These are phyloP conservation scores for Vararia minispora DNA, from an alignment of 768 basidiomycete genomes.

Conservation along the genomic window DNA sequence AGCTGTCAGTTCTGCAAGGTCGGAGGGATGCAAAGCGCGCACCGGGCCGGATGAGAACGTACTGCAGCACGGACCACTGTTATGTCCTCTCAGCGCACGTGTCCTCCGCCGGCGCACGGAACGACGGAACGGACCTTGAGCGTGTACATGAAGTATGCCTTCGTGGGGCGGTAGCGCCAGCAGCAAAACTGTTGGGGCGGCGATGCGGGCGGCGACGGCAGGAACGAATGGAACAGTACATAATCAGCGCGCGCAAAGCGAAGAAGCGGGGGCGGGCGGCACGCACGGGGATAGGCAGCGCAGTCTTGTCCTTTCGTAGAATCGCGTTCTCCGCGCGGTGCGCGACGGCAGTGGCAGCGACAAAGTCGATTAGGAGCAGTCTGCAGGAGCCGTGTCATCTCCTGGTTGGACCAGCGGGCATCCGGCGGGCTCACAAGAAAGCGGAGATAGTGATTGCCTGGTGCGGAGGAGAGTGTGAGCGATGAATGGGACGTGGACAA, in stretches of 20 bases:
- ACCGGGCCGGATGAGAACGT: conserved; percentile 63
- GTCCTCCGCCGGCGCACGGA: no score
- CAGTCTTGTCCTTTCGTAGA: conserved; percentile 65
- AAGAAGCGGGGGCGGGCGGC: not conserved
- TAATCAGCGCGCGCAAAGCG: not conserved
- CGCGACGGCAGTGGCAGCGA: conserved; percentile 55
- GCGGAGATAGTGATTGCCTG: conserved; percentile 78
- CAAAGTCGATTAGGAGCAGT: conserved; percentile 75
- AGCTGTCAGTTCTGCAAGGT: conserved; percentile 1
- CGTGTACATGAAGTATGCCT: conserved; percentile 87
- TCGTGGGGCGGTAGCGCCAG: conserved; percentile 74
- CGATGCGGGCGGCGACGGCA: conserved; percentile 79
- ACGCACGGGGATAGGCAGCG: conserved; percentile 58
- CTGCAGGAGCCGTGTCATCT: conserved; percentile 23
- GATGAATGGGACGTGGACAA: not conserved
- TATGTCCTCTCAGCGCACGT: no score
- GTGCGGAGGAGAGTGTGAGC: not conserved
- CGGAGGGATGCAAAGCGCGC: not conserved
- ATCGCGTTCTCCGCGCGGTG: conserved; percentile 60
- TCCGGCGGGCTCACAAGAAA: conserved; percentile 50
- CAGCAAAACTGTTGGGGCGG: conserved; percentile 73
- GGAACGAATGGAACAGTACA: not conserved
- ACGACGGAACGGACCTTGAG: conserved; percentile 64
- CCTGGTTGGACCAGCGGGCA: not conserved
- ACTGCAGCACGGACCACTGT: conserved; percentile 85